Percentiles rank a stretch among this genome's conserved stretches.
These are phyloP conservation scores for Cercospora canescens DNA, from an alignment of 2,329 filamentous ascomycete genomes.

Conservation along the genomic window DNA sequence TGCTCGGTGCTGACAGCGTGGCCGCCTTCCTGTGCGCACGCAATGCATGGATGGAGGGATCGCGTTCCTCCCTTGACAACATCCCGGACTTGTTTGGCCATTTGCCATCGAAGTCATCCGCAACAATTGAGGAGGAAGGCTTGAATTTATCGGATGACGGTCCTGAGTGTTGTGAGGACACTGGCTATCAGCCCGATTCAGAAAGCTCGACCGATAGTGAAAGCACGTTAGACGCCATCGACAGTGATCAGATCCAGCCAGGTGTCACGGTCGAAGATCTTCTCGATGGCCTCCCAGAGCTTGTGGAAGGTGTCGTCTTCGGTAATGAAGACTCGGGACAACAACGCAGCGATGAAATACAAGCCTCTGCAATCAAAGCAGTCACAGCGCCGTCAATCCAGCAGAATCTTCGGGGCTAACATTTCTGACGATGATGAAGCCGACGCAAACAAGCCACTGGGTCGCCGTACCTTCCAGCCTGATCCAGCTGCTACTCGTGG, in stretches of 20 bases:
- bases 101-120: not conserved
- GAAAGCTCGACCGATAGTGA: slow-evolving; percentile 1
- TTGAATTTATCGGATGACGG: not conserved
- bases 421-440: not conserved
- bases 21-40: not conserved
- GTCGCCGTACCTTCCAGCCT: slow-evolving; percentile 1
- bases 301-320: not conserved
- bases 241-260: not conserved
- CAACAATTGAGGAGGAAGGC: not conserved
- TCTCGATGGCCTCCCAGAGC: not conserved
- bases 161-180: not conserved
- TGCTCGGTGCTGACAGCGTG: not conserved
- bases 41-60: slow-evolving; percentile 6
- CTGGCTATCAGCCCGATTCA: slow-evolving; percentile 3
- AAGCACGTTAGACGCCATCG: not conserved
- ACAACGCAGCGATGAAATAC: not conserved
- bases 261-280: not conserved
- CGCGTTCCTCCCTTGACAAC: not conserved
- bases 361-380: not conserved
- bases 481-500: not conserved
- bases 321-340: not conserved
- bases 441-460: not conserved
- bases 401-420: not conserved
- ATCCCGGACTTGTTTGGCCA: not conserved
- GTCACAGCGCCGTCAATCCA: not conserved